A percentile compares a stretch with the other conserved stretches of the same genome.
phyloP scores from a whole-genome alignment of 192 early-diverging fungal genomes.

The Entrophospora sp. region DNA sequence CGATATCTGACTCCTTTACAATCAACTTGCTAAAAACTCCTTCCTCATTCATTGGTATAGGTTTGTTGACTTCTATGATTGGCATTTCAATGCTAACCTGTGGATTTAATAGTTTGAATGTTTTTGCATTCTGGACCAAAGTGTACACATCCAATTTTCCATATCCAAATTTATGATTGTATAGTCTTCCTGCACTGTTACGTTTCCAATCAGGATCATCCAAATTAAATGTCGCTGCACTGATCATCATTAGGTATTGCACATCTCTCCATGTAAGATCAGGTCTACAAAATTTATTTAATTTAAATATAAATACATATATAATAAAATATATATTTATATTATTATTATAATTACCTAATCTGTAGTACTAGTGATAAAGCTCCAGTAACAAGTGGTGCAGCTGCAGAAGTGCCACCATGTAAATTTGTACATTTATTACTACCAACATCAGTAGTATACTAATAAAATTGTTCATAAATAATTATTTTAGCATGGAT shows the following conservation, averaged over 20 bases:
- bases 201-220: conserved; percentile 65
- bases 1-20: conserved; percentile 42
- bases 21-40: conserved; percentile 32
- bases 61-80: conserved; percentile 27
- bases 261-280: conserved; percentile 93
- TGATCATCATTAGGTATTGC: conserved; percentile 76
- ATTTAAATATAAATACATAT: too few species aligned
- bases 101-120: conserved; percentile 49
- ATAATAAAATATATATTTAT: too few species aligned
- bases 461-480: conserved; percentile 35
- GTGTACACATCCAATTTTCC: conserved; percentile 80
- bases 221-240: conserved; percentile 63
- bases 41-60: conserved; percentile 44
- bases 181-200: conserved; percentile 62
- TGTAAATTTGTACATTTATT: conserved; percentile 67
- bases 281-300: too few species aligned
- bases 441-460: conserved; percentile 77
- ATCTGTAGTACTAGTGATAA: conserved; percentile 76
- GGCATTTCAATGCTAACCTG: conserved; percentile 53
- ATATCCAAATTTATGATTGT: conserved; percentile 91
- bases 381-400: conserved; percentile 85
- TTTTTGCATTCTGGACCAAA: conserved; percentile 72
- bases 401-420: conserved; percentile 93
- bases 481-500: neutral
- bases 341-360: conserved; percentile 19